Base-by-base conservation (phyloP, 169 alveolate species). In the Cryptosporidium muris region DNA sequence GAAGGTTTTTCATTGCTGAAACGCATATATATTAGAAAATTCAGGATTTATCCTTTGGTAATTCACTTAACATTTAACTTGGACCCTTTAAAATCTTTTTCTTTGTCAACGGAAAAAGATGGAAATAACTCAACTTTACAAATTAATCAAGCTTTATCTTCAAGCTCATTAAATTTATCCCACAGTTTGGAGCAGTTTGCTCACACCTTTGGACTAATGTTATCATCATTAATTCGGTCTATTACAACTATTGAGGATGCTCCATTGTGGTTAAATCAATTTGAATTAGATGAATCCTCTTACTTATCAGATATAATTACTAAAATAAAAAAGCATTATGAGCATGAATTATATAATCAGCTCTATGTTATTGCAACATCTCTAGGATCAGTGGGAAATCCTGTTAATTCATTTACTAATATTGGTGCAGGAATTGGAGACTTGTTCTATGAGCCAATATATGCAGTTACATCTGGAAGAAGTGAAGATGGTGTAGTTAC, bases 341-440 rank as follows among this genome's bases (percentile, higher is more conserved):
- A 74, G 16, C 85, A 74, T 37, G 85, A 74, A 42, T 52, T 74
- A 3, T 74, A 74, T 12, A 56, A 60, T 52, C 85, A 74, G 42
- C 49, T 74, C 5, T 58, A 74, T 49, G 85, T 74, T 5, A 74
- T 74, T 36, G 85, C 85, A 58, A 74, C 85, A 49, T 74, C 85
- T 14, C 40, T 74, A 43, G 85, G 85, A 16, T 74, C 85, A 1
- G 85, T 74, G 25, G 85, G 85, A 5, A 74, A 74, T 74, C 85
- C 85, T 7, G 85, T 74, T 45, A 74, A 74, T 64, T 74, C 85
- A 3, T 74, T 74, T 37, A 74, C 85, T 3, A 74, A 74, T 74
- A 74, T 74, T 56, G 85, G 85, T 9, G 85, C 85, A 43, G 85
- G 85, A 5, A 74, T 74, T 14, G 85, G 85, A 6, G 85, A 74